Percentiles rank a stretch among this genome's conserved stretches.
These are phyloP conservation scores for Fragilariopsis cylindrus DNA, from an alignment of 108 stramenopile species.

Conservation along the genomic window DNA sequence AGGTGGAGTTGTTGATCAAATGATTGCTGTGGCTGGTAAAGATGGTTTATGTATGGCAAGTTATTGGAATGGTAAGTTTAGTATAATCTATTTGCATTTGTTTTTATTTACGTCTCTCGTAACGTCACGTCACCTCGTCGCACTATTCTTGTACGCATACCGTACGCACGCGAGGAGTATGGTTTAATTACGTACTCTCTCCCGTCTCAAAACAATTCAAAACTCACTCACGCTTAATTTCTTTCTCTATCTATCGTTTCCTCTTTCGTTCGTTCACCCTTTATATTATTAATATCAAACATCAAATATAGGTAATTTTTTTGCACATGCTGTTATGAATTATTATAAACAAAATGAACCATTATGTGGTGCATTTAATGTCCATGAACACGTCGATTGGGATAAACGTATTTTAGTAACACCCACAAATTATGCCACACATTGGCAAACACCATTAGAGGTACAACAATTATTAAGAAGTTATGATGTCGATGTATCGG, in stretches of 20 bases:
- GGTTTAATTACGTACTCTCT: too few relatives aligned
- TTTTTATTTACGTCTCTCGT: too few relatives aligned
- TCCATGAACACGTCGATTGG: conserved; percentile 51
- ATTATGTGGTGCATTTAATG: conserved; percentile 42
- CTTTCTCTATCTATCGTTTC: too few relatives aligned
- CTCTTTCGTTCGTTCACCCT: too few relatives aligned
- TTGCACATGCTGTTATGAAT: conserved; percentile 48
- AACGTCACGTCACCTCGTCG: too few relatives aligned
- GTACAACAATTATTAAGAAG: conserved; percentile 35
- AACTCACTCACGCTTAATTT: too few relatives aligned
- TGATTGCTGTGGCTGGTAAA: conserved; percentile 41
- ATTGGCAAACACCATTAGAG: conserved; percentile 39
- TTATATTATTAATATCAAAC: too few relatives aligned
- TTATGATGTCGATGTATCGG: conserved; percentile 38
- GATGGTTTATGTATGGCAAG: conserved; percentile 43
- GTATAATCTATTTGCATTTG: too few relatives aligned
- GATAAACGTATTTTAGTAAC: conserved; percentile 31
- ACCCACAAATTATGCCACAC: conserved; percentile 39
- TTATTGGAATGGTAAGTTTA: conserved; percentile 41
- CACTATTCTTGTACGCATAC: too few relatives aligned
- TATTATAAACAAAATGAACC: conserved; percentile 45
- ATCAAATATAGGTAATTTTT: conserved; percentile 17
- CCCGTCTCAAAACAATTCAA: too few relatives aligned
- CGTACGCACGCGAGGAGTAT: too few relatives aligned
- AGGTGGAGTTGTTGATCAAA: conserved; percentile 43